phyloP scores from a whole-genome alignment of 2,329 filamentous ascomycete species.

The Aspergillus jensenii region DNA sequence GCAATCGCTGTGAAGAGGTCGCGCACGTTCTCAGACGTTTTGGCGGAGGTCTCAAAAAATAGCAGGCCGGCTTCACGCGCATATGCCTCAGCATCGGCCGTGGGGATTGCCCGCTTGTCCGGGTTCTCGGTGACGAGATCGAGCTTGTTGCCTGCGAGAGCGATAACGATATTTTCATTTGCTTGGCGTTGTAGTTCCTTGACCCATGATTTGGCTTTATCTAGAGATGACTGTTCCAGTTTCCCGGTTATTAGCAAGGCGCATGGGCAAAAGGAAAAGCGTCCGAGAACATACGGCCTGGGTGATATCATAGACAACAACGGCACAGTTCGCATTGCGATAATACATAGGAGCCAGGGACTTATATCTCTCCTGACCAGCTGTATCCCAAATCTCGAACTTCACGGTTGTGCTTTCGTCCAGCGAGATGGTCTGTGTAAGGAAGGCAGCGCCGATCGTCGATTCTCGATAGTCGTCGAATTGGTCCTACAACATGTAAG shows the following conservation, averaged over 20 bases:
- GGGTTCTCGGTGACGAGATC: constrained; percentile 93
- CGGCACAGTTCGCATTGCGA: constrained; percentile 97
- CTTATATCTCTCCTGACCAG: constrained; percentile 98
- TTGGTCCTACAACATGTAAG: constrained; percentile 69
- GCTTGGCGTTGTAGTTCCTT: constrained; percentile 98
- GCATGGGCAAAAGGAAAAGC: neutral
- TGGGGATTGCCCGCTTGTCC: constrained; percentile 88
- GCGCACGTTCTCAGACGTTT: constrained; percentile 92
- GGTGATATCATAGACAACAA: constrained; percentile 99
- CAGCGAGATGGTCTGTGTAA: constrained; percentile 97
- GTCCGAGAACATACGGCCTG: constrained; percentile 72
- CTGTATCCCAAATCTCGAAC: constrained; percentile 99
- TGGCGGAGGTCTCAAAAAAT: constrained; percentile 98
- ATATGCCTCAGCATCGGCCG: constrained; percentile 91
- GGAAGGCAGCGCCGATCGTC: constrained; percentile 95
- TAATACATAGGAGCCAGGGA: constrained; percentile 99
- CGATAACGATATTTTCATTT: constrained; percentile 99
- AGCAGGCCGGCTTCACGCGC: constrained; percentile 88
- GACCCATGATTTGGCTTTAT: constrained; percentile 99
- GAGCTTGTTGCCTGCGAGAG: constrained; percentile 94
- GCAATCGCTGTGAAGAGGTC: constrained; percentile 97
- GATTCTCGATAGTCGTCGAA: constrained; percentile 98
- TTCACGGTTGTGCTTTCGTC: constrained; percentile 98
- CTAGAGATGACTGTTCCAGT: constrained; percentile 75
- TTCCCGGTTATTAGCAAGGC: constrained; percentile 8